phyloP scores from a whole-genome alignment of 2,329 filamentous ascomycete species.

The Tolypocladium ovalisporum region DNA sequence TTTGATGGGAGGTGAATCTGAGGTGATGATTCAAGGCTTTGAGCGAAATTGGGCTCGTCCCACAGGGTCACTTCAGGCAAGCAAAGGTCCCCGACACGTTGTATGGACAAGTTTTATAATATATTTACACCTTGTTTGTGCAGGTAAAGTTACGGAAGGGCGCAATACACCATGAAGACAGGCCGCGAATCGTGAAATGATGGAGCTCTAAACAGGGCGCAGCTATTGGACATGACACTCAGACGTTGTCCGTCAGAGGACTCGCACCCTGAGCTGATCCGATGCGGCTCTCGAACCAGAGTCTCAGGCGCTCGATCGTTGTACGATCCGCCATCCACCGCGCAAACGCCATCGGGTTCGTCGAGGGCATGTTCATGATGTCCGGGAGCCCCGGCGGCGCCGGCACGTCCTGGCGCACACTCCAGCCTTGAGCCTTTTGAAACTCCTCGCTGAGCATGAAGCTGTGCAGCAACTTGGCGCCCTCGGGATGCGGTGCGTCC shows the following conservation, averaged over 20 bases:
- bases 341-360: constrained; percentile 25
- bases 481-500: constrained; percentile 36
- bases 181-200: too few relatives aligned
- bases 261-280: constrained; percentile 30
- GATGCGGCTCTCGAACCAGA: constrained; percentile 29
- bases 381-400: constrained; percentile 14
- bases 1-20: too few relatives aligned
- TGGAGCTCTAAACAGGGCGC: background rate
- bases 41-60: too few relatives aligned
- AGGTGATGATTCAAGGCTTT: too few relatives aligned
- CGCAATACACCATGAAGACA: background rate
- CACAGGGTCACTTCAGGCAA: too few relatives aligned
- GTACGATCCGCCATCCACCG: constrained; percentile 30
- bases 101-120: too few relatives aligned
- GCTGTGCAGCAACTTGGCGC: constrained; percentile 37
- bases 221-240: background rate
- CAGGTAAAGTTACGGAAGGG: background rate
- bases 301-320: constrained; percentile 27
- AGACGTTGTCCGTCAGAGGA: constrained; percentile 17
- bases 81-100: too few relatives aligned
- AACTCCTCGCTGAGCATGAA: constrained; percentile 31
- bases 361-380: constrained; percentile 16
- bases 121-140: too few relatives aligned
- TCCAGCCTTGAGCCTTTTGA: constrained; percentile 21
- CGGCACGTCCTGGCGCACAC: constrained; percentile 22